phyloP scores from a whole-genome alignment of 108 stramenopile species.

The Nitzschia palea region DNA sequence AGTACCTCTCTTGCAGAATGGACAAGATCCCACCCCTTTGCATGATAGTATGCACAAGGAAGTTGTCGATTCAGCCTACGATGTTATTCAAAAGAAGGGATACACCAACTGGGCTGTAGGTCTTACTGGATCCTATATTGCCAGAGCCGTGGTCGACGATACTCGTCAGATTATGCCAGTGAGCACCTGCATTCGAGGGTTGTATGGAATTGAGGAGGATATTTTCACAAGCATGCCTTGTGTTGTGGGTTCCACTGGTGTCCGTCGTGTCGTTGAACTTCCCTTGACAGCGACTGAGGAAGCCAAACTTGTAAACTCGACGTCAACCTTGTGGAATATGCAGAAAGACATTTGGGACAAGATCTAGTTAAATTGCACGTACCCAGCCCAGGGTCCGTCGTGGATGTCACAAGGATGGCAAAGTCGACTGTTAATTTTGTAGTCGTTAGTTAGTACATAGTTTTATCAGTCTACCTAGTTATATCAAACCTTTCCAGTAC shows the following conservation, averaged over 20 bases:
- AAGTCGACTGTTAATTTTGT: too few relatives aligned
- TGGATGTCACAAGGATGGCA: too few relatives aligned
- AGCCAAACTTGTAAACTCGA: slow-evolving; percentile 27
- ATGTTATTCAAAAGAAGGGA: slow-evolving; percentile 52
- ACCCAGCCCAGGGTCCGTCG: too few relatives aligned
- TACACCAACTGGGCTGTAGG: slow-evolving; percentile 58
- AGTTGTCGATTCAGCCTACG: slow-evolving; percentile 42
- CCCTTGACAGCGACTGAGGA: slow-evolving; percentile 30
- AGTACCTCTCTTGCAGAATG: slow-evolving; percentile 25
- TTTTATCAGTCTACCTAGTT: too few relatives aligned
- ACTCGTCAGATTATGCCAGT: slow-evolving; percentile 44
- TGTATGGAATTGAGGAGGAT: slow-evolving; percentile 47
- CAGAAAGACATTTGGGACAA: slow-evolving; percentile 45
- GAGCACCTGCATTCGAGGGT: slow-evolving; percentile 46
- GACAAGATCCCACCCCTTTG: slow-evolving; percentile 25
- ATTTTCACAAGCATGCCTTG: slow-evolving; percentile 49
- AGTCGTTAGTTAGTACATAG: too few relatives aligned
- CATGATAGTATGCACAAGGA: slow-evolving; percentile 38
- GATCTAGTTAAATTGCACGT: too few relatives aligned
- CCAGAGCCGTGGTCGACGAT: slow-evolving; percentile 40
- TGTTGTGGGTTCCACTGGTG: slow-evolving; percentile 30
- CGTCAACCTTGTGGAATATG: slow-evolving; percentile 37
- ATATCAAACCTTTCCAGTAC: too few relatives aligned
- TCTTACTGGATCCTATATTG: slow-evolving; percentile 41
- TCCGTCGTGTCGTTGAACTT: slow-evolving; percentile 22